Evolutionary conservation across 1,284 basidiomycete genomes (phyloP).

Genomic region (Tilletiaria anomala): DNA sequence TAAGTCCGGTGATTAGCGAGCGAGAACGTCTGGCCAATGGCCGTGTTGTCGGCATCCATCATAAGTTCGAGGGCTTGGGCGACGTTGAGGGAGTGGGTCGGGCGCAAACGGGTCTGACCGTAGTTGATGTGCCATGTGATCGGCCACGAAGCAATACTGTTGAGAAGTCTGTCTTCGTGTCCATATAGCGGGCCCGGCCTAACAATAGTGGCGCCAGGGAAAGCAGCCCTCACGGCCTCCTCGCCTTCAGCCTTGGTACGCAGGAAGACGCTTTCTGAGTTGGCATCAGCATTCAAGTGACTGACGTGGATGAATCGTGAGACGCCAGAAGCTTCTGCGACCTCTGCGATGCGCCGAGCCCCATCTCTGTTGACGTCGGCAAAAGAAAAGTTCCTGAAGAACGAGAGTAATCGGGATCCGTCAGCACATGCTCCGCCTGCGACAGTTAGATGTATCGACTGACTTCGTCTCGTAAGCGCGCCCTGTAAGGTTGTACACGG

Average conservation of each 20-base stretch:
- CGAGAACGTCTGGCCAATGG: constrained; percentile 54
- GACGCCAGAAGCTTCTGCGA: constrained; percentile 64
- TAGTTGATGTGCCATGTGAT: constrained; percentile 87
- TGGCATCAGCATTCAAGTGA: constrained; percentile 73
- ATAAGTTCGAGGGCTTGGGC: constrained; percentile 78
- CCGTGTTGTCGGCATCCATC: constrained; percentile 51
- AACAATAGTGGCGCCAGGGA: constrained; percentile 77
- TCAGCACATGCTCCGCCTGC: neutral
- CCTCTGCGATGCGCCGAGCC: constrained; percentile 53
- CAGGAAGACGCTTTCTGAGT: constrained; percentile 72
- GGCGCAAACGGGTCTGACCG: constrained; percentile 69
- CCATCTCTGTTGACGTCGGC: constrained; percentile 64
- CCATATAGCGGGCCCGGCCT: constrained; percentile 76
- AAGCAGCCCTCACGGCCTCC: constrained; percentile 66
- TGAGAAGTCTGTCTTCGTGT: constrained; percentile 84
- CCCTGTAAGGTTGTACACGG: constrained; percentile 85
- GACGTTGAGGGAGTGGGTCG: constrained; percentile 85
- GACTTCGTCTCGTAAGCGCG: constrained; percentile 84
- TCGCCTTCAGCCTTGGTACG: constrained; percentile 82
- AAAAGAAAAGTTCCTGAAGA: constrained; percentile 63
- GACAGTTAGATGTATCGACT: constrained; percentile 11
- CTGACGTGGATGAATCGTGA: constrained; percentile 84
- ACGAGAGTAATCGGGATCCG: neutral
- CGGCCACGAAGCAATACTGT: constrained; percentile 83
- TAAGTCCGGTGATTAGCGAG: constrained; percentile 80